A percentile compares a stretch with the other conserved stretches of the same genome.
Conservation (phyloP, 345 rosid genomes). For the Lepidium aucheri region DNA sequence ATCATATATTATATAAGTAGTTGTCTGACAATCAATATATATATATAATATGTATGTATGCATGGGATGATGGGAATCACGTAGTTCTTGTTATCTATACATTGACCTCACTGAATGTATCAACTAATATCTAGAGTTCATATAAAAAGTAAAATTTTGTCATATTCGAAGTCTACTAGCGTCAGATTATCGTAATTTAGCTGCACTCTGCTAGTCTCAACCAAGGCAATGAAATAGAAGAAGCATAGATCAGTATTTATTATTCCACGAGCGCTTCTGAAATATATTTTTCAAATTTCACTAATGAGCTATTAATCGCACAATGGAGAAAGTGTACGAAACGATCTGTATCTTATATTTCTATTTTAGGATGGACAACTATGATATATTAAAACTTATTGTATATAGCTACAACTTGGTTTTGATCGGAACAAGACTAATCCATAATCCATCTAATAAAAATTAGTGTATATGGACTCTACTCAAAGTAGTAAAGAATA, state of each 20-base stretch:
- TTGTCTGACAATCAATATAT: too few species aligned
- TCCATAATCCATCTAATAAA: too few species aligned
- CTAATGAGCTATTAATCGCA: background rate
- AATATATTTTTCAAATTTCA: background rate
- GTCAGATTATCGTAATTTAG: background rate
- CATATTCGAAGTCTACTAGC: background rate
- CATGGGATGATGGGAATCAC: slow-evolving; percentile 7
- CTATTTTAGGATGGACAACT: too few species aligned
- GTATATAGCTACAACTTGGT: too few species aligned
- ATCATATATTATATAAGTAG: background rate
- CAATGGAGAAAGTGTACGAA: too few species aligned
- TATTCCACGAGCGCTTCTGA: background rate
- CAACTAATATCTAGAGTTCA: background rate
- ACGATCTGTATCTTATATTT: too few species aligned
- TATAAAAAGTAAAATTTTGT: background rate
- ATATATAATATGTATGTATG: background rate
- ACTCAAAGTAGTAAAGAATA: background rate
- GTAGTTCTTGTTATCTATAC: slow-evolving; percentile 3
- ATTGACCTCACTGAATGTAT: background rate
- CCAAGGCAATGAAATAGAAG: background rate
- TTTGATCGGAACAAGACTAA: too few species aligned
- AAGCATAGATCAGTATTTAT: background rate
- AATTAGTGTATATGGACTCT: too few species aligned
- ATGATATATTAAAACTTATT: too few species aligned
- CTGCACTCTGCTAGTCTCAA: background rate